Base-by-base conservation (phyloP, 129 eudicot species). In the Flaveria sonorensis region DNA sequence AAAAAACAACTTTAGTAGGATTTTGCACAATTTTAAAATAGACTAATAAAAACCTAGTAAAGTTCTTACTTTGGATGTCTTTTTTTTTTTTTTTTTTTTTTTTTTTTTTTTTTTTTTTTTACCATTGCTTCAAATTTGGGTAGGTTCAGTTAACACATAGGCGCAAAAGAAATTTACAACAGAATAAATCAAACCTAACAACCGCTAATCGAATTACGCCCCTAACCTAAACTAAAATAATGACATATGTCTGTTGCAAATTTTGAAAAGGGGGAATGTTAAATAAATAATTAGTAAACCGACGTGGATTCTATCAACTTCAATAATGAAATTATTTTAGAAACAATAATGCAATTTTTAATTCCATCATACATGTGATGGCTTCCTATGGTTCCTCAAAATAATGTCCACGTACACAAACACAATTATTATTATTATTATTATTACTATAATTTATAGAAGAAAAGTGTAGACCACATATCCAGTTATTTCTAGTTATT, bases 331-430 rank as follows among this genome's bases (percentile, higher is more conserved):
- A 70, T 45, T 69, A 64, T 55, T 57, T 21, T 67, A 15, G 24
- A 23, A 9, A 10, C 73, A 77, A 77, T 77, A 59, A 70, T 78
- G 59, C 77, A 70, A 18, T 70, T 78, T 70, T 78, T 9, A 45
- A 60, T 45, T 78, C 62, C 40, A 47, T 60, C 39, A 71, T 47
- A 47, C 72, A 60, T 60, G 72, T 70, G 77, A 78, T 28, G 12
- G 59, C 45, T 52, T 46, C 74, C 32, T 66, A 12, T 52, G 46
- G 12, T 63, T 46, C 32, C 71, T 62, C 42, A 23, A 6, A 52
- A 56, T 70, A 70, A 46, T 70, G 52, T 43, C 77, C 77, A 78
- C 82, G 71, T 78, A 59, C 45, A 10, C 71, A 70, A 18, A 26
- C 51, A 46, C 36, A 56, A 78, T 78, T 59, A 78, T 70, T 70